Percentiles rank a stretch among this genome's conserved stretches.
These are phyloP conservation scores for Cryphonectria naterciae DNA, from an alignment of 2,329 filamentous ascomycete genomes.

Conservation along the genomic window DNA sequence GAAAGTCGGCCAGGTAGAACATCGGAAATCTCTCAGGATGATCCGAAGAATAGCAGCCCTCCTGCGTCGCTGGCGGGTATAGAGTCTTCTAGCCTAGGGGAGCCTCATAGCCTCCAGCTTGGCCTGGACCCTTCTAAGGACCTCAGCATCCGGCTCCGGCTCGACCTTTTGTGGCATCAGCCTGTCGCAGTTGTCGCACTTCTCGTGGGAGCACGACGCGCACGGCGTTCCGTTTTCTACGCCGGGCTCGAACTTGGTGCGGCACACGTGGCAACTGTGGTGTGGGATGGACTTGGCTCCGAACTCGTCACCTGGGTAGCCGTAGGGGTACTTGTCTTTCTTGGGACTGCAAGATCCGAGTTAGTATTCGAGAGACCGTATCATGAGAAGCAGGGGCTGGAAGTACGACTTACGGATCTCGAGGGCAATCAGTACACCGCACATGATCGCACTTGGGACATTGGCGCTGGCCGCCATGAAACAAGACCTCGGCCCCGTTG, in stretches of 20 bases:
- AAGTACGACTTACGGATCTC: conserved; percentile 71
- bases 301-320: conserved; percentile 69
- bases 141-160: conserved; percentile 63
- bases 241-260: conserved; percentile 56
- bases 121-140: conserved; percentile 60
- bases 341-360: conserved; percentile 55
- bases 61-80: not conserved
- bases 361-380: conserved; percentile 21
- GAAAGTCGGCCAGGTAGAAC: not conserved
- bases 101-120: conserved; percentile 54
- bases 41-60: not conserved
- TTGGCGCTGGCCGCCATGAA: conserved; percentile 60
- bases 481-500: conserved; percentile 52
- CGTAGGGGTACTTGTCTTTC: conserved; percentile 69
- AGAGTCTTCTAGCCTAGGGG: conserved; percentile 11
- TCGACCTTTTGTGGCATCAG: conserved; percentile 63
- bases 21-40: not conserved
- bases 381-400: conserved; percentile 2
- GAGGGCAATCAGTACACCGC: conserved; percentile 79
- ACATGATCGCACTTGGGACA: conserved; percentile 73
- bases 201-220: conserved; percentile 62
- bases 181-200: conserved; percentile 63
- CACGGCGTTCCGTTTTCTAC: conserved; percentile 60
- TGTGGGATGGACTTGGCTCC: conserved; percentile 55
- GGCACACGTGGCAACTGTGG: conserved; percentile 67